Conservation (phyloP, 345 rosid species). For the Eucalyptus curtisii region DNA sequence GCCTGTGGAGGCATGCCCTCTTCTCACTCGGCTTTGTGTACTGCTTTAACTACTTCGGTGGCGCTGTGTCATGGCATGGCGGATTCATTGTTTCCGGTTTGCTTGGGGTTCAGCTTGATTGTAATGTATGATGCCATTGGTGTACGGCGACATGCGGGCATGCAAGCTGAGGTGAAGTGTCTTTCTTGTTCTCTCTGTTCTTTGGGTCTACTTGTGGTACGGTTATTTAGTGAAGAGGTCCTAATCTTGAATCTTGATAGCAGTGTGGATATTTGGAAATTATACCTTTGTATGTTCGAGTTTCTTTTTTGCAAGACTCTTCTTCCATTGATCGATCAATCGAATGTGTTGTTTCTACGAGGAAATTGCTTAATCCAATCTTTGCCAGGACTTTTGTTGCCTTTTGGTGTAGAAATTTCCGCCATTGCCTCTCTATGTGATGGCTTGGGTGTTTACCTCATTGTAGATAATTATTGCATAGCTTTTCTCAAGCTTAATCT, state of each 20-base stretch:
- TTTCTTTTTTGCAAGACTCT: background rate
- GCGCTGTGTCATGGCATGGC: conserved; percentile 87
- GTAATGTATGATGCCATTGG: conserved; percentile 99
- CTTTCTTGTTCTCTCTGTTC: background rate
- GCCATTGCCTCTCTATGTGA: background rate
- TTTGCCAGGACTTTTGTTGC: background rate
- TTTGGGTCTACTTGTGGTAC: background rate
- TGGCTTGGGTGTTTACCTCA: background rate
- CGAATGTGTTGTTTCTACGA: background rate
- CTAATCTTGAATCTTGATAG: background rate
- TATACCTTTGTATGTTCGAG: background rate
- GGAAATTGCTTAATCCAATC: background rate
- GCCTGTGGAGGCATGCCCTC: conserved; percentile 97
- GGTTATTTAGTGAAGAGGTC: background rate
- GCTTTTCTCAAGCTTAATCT: background rate
- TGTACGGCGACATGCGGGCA: conserved; percentile 92
- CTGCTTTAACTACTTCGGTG: conserved; percentile 87
- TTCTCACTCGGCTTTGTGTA: conserved; percentile 81
- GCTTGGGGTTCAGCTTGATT: conserved; percentile 85
- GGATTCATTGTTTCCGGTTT: conserved; percentile 86
- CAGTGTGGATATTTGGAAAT: background rate
- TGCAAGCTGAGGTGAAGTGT: conserved; percentile 82
- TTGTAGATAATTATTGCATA: background rate
- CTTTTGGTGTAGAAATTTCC: background rate
- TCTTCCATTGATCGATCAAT: background rate